phyloP scores from a whole-genome alignment of 805 yeast genomes.

The Debaryomyces prosopidis region DNA sequence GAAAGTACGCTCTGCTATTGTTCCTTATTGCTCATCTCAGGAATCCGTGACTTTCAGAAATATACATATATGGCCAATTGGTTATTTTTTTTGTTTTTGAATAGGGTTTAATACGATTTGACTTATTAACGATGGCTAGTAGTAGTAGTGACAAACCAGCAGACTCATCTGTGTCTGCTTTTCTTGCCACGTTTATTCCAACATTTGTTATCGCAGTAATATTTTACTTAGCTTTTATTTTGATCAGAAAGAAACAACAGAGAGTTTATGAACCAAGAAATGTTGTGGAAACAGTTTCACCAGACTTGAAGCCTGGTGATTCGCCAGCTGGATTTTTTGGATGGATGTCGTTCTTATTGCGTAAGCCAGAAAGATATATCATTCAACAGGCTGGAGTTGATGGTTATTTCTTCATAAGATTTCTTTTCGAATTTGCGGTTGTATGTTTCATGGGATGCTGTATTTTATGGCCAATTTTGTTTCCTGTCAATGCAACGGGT shows the following conservation, averaged over 20 bases:
- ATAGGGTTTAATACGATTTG: neutral
- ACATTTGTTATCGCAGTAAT: conserved; percentile 43
- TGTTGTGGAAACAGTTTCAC: conserved; percentile 46
- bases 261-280: conserved; percentile 57
- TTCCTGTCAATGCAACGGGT: conserved; percentile 75
- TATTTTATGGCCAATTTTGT: conserved; percentile 64
- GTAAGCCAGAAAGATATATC: conserved; percentile 59
- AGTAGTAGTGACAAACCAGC: neutral
- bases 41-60: neutral
- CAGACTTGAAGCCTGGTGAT: conserved; percentile 43
- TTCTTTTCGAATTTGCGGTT: conserved; percentile 53
- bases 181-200: conserved; percentile 48
- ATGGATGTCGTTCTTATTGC: conserved; percentile 56
- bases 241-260: conserved; percentile 41
- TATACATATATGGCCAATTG: neutral
- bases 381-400: conserved; percentile 74
- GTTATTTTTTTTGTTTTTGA: neutral
- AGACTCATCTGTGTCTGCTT: conserved; percentile 48
- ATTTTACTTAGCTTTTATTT: conserved; percentile 39
- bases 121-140: no score
- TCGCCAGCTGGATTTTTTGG: conserved; percentile 46
- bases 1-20: neutral
- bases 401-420: conserved; percentile 75
- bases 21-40: neutral
- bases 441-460: conserved; percentile 55